Base-by-base conservation (phyloP, 2,329 filamentous ascomycete genomes). In the Didymella glomerata region DNA sequence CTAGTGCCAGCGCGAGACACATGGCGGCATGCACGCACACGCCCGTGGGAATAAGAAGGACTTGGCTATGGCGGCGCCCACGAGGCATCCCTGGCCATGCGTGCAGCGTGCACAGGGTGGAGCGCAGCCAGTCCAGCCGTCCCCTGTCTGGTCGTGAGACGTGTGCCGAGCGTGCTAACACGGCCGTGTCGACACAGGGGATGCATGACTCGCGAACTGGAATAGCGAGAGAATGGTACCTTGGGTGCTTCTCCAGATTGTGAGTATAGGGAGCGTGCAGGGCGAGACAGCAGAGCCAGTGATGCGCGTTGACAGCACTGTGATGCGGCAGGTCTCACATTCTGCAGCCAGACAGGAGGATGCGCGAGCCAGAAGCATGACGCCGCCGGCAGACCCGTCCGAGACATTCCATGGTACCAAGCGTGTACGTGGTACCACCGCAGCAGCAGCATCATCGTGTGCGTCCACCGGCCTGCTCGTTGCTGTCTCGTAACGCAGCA, bases 21-120 rank as follows among this genome's bases (percentile, higher is more conserved):
- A 71, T 71, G 69, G 68, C 66, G 63, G 66, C 67, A 62, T 67
- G 68, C 65, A 67, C 62, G 59, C 46, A 52, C 60, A 59, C 57
- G 62, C 64, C 59, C 60, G 57, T 69, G 70, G 71, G 64, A 72
- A 71, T 71, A 73, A 68, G 41, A 25, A 61, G 46, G 36, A 30
- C 67, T 66, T 71, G 70, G 68, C 66, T 53, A 63, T 62, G 64
- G 60, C 67, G 68, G 66, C 70, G 69, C 67, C 71, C 71, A 73
- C 70, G 68, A 68, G 69, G 71, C 67, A 72, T 72, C 72, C 72
- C 71, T 74, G 72, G 63, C 64, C 64, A 62, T 48, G 62, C 62
- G 45, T 51, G 46, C 51, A 54, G 24, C 48, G 45, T 38, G 54
- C 58, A 47, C 54, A 58, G 51, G 54, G 45, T 40, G 60, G 59